Percentiles rank a stretch among this genome's conserved stretches.
Evolutionary conservation across 805 yeast species (phyloP).

Genomic region (Nematodospora valgi): DNA sequence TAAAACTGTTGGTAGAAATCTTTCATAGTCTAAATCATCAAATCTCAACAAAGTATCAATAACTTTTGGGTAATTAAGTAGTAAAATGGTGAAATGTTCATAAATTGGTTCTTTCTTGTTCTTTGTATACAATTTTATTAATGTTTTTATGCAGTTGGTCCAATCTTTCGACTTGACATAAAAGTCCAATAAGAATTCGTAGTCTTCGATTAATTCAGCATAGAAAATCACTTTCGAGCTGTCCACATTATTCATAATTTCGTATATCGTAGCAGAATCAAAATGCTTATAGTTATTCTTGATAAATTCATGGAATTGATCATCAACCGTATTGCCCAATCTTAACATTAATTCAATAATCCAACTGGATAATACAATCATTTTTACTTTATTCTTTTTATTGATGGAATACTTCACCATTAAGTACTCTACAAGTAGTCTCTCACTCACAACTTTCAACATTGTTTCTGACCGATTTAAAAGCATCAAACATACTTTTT

Average conservation of each 20-base stretch:
- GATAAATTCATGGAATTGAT: conserved; percentile 39
- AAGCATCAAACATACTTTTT: conserved; percentile 59
- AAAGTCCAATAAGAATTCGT: conserved; percentile 62
- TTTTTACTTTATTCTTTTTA: conserved; percentile 26
- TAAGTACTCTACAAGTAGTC: conserved; percentile 32
- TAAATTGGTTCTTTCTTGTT: conserved; percentile 40
- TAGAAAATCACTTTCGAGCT: conserved; percentile 60
- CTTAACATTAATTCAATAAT: conserved; percentile 57
- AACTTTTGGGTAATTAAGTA: conserved; percentile 62
- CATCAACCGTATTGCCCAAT: conserved; percentile 38
- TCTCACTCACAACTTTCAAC: conserved; percentile 16
- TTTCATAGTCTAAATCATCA: conserved; percentile 38
- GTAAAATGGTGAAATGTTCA: conserved; percentile 62
- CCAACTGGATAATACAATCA: conserved; percentile 60
- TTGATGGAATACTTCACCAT: conserved; percentile 24
- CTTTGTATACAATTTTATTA: conserved; percentile 44
- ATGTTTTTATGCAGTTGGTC: conserved; percentile 62
- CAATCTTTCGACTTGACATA: conserved; percentile 71
- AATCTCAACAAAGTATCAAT: conserved; percentile 76
- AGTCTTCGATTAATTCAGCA: conserved; percentile 68
- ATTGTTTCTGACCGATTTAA: conserved; percentile 15
- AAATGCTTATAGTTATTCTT: conserved; percentile 42
- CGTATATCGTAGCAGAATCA: conserved; percentile 69
- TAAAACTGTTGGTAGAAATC: conserved; percentile 72
- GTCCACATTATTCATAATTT: conserved; percentile 64